Evolutionary conservation across 164 flowering plant genomes (phyloP).

Genomic region (Nymphaea colorata): DNA sequence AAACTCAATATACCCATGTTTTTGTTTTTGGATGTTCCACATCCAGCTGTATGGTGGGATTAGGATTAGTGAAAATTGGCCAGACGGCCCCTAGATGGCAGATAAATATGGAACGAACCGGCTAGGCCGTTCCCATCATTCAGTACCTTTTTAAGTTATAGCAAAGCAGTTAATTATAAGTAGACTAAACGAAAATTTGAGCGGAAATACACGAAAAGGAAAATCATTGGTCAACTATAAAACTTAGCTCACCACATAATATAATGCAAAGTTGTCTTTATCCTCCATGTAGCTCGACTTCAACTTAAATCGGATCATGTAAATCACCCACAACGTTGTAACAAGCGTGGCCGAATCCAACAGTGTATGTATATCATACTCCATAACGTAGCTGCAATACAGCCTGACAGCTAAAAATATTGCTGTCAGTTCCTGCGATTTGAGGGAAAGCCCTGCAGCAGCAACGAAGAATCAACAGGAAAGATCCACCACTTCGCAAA

Average conservation of each 20-base stretch:
- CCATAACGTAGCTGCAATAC: conserved; percentile 47
- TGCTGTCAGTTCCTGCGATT: conserved; percentile 43
- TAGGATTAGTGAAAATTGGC: no score
- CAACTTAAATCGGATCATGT: conserved; percentile 28
- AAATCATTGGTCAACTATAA: no score
- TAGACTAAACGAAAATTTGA: no score
- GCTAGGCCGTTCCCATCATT: no score
- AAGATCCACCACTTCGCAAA: neutral
- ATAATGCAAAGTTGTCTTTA: conserved; percentile 30
- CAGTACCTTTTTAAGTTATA: no score
- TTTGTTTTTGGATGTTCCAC: no score
- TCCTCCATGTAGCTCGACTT: conserved; percentile 30
- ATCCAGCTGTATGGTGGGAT: no score
- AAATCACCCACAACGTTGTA: conserved; percentile 34
- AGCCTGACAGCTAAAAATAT: conserved; percentile 40
- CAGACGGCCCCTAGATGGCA: no score
- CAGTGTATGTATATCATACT: conserved; percentile 39
- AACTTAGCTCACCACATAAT: conserved; percentile 23
- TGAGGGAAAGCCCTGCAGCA: conserved; percentile 43
- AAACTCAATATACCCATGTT: no score
- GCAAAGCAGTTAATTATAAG: no score
- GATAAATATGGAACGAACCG: no score
- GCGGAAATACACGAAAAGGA: no score
- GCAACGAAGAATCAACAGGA: neutral
- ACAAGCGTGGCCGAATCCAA: conserved; percentile 36